A percentile compares a stretch with the other conserved stretches of the same genome.
These are phyloP conservation scores for Cladosporium colombiae DNA, from an alignment of 2,329 filamentous ascomycete genomes.

Conservation along the genomic window DNA sequence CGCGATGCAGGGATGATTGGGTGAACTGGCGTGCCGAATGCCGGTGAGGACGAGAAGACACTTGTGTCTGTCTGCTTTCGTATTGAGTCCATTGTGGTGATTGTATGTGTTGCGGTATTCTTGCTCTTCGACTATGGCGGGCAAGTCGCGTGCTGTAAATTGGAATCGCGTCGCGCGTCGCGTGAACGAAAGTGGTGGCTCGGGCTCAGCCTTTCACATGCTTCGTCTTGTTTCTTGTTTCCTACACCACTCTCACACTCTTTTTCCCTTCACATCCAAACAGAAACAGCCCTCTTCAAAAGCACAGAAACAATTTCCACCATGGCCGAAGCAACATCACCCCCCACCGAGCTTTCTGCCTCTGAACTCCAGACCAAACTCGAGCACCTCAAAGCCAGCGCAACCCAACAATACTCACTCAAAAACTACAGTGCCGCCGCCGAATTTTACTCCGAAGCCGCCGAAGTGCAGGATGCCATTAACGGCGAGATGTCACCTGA, in stretches of 20 bases:
- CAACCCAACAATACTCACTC: slow-evolving; percentile 80
- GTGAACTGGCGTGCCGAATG: slow-evolving; percentile 83
- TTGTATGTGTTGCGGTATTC: slow-evolving; percentile 3
- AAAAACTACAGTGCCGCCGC: slow-evolving; percentile 85
- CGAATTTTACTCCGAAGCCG: slow-evolving; percentile 84
- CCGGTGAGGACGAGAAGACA: slow-evolving; percentile 77
- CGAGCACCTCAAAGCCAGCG: slow-evolving; percentile 75
- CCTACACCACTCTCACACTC: background rate
- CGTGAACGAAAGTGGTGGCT: background rate
- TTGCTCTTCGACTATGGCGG: background rate
- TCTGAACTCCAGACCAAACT: slow-evolving; percentile 35
- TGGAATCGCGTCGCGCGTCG: background rate
- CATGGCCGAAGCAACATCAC: slow-evolving; percentile 10
- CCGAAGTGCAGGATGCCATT: slow-evolving; percentile 84
- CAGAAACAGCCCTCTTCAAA: background rate
- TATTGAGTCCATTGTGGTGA: slow-evolving; percentile 10
- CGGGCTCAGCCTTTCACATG: slow-evolving; percentile 11
- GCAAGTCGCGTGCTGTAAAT: background rate
- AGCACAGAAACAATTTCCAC: background rate
- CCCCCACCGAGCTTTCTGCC: background rate
- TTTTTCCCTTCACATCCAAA: background rate
- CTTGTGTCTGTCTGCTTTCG: background rate
- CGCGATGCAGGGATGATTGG: slow-evolving; percentile 55
- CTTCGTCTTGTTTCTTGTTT: background rate
- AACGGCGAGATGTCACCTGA: slow-evolving; percentile 89